These are phyloP conservation scores for Tilletia setariae DNA, from an alignment of 1,284 basidiomycete genomes.

Conservation along the genomic window DNA sequence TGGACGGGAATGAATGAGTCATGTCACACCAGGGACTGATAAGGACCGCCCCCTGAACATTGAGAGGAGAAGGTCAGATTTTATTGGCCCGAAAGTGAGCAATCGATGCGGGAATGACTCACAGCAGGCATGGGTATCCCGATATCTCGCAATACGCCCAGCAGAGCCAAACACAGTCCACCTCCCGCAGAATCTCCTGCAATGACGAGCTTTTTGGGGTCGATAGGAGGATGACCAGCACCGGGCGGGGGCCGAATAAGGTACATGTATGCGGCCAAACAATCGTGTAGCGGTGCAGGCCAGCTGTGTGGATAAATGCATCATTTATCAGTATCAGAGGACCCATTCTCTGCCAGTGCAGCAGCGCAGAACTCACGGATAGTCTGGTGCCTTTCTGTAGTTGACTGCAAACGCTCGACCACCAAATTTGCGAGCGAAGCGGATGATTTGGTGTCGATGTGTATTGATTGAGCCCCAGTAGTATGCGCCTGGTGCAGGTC, in stretches of 20 bases:
- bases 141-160: slow-evolving; percentile 87
- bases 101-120: slow-evolving; percentile 17
- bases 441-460: slow-evolving; percentile 56
- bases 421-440: slow-evolving; percentile 56
- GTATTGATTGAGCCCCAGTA: slow-evolving; percentile 61
- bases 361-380: slow-evolving; percentile 9
- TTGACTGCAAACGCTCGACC: slow-evolving; percentile 55
- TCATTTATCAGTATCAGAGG: slow-evolving; percentile 67
- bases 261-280: slow-evolving; percentile 76
- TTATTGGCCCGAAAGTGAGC: neutral
- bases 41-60: slow-evolving; percentile 35
- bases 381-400: slow-evolving; percentile 53
- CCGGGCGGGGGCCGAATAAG: slow-evolving; percentile 69
- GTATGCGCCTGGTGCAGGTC: slow-evolving; percentile 51
- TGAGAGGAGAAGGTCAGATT: neutral
- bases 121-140: slow-evolving; percentile 77
- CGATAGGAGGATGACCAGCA: slow-evolving; percentile 64
- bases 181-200: slow-evolving; percentile 94
- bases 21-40: slow-evolving; percentile 74
- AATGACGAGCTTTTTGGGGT: slow-evolving; percentile 74
- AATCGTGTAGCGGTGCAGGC: slow-evolving; percentile 87
- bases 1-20: slow-evolving; percentile 88
- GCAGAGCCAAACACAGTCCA: slow-evolving; percentile 74
- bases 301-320: slow-evolving; percentile 61
- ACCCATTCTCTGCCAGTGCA: slow-evolving; percentile 41